Conservation (phyloP, 257 asterid genomes). For the Handroanthus guayacan region DNA sequence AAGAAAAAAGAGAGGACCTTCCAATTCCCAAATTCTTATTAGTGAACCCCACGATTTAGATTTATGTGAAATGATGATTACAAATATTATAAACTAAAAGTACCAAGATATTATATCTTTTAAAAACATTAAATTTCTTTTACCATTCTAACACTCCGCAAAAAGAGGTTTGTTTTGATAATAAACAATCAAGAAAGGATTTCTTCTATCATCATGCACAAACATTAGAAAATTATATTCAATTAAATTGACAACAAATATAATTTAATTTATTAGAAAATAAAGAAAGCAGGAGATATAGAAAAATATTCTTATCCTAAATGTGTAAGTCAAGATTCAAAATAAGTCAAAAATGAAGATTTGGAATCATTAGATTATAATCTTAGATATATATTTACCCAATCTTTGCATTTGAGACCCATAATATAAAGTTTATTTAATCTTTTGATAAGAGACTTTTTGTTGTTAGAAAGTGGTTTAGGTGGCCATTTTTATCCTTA, state of each 20-base stretch:
- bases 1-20: too few relatives aligned
- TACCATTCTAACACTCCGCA: neutral
- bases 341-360: constrained; percentile 28
- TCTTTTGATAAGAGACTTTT: neutral
- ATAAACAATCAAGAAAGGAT: neutral
- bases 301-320: neutral
- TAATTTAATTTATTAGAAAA: neutral
- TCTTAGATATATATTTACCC: neutral
- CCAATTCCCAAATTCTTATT: too few relatives aligned
- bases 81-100: too few relatives aligned
- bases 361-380: neutral
- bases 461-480: constrained; percentile 8
- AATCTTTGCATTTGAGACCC: neutral
- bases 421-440: neutral
- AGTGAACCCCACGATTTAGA: too few relatives aligned
- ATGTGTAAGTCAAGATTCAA: constrained; percentile 12
- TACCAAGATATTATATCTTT: neutral
- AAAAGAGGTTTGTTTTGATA: neutral
- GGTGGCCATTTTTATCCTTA: neutral
- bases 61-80: too few relatives aligned
- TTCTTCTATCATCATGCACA: neutral
- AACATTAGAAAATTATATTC: neutral
- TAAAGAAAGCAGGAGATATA: neutral
- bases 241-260: constrained; percentile 5
- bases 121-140: neutral